Evolutionary conservation across 176 grass and related monocot species (phyloP), one percentile per base, ranked within the genome.

Genomic region (Aechmea fasciata): DNA sequence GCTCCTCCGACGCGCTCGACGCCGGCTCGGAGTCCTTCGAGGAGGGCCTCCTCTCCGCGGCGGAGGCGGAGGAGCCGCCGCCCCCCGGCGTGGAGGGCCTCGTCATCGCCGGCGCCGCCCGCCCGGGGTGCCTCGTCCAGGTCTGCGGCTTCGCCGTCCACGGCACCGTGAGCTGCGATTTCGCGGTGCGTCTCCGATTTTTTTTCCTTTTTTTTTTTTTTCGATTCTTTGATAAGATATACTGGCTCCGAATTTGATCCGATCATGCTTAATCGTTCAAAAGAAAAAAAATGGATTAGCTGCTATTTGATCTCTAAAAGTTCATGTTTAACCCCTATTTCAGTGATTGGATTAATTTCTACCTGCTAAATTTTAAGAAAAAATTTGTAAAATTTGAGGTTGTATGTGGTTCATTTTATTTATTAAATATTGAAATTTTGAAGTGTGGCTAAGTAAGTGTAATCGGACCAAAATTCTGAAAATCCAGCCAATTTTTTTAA

Each of bases 101-200:
- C 18, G 4, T 26, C 26, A 79, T 79, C 67, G 25, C 17, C 0
- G 76, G 76, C 15, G 76, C 62, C 26, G 53, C 76, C 4, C 17
- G 54, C 13, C 67, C 33, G 20, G 76, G 76, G 9, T 13, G 64
- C 28, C 55, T 26, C 19, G 33, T 79, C 67, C 12, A 48, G 2
- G 76, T n/a, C 1, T 0, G 4, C 8, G 67, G 67, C 3, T 79
- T 26, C 11, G 2, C 17, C 33, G 4, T 71, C 3, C 69, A 79
- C 18, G 76, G 76, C 49, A 63, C 76, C 1, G 51, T 79, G 59
- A 29, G 55, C 29, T 79, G 76, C 71, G 76, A 71, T 48, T 79
- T 70, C 51, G 68, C 76, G 19, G 76, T 79, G 70, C 26, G 76
- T 12, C 6, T 69, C 72, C 51, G 20, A 24, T 9, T 77, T 77